A percentile compares a stretch with the other conserved stretches of the same genome.
Evolutionary conservation across 805 yeast species (phyloP).

Genomic region (Debaryomyces prosopidis): DNA sequence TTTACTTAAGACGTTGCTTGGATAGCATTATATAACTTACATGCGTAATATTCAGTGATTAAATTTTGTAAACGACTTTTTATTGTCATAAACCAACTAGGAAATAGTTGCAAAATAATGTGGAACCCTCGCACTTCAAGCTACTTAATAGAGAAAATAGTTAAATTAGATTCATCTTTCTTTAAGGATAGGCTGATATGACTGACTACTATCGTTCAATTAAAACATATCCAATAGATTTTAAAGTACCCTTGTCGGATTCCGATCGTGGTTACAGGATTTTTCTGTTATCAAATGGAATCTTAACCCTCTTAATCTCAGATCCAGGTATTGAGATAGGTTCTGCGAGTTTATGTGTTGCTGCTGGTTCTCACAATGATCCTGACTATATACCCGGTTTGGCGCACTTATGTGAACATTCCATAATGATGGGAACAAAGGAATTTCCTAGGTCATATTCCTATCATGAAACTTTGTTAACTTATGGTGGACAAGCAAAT

Average conservation of each 20-base stretch:
- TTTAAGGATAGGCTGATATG: not conserved
- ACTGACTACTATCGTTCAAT: constrained; percentile 6
- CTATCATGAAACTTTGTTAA: constrained; percentile 44
- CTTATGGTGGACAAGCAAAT: constrained; percentile 58
- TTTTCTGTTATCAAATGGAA: constrained; percentile 64
- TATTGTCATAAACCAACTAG: too few species aligned
- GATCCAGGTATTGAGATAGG: constrained; percentile 68
- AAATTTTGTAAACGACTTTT: too few species aligned
- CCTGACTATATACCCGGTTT: constrained; percentile 71
- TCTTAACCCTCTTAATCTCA: constrained; percentile 66
- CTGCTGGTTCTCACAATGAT: constrained; percentile 80
- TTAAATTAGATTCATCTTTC: too few species aligned
- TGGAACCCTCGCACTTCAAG: too few species aligned
- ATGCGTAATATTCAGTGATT: too few species aligned
- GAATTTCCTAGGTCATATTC: constrained; percentile 48
- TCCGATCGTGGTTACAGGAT: constrained; percentile 43
- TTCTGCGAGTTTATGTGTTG: constrained; percentile 72
- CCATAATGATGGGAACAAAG: constrained; percentile 48
- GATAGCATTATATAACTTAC: too few species aligned
- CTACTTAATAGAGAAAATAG: too few species aligned
- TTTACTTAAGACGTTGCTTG: too few species aligned
- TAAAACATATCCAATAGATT: constrained; percentile 12
- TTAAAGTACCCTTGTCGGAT: constrained; percentile 34
- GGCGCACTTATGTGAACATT: constrained; percentile 59
- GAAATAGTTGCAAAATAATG: too few species aligned